Base-by-base conservation (phyloP, 2,329 filamentous ascomycete species). In the Xylogone sp. region DNA sequence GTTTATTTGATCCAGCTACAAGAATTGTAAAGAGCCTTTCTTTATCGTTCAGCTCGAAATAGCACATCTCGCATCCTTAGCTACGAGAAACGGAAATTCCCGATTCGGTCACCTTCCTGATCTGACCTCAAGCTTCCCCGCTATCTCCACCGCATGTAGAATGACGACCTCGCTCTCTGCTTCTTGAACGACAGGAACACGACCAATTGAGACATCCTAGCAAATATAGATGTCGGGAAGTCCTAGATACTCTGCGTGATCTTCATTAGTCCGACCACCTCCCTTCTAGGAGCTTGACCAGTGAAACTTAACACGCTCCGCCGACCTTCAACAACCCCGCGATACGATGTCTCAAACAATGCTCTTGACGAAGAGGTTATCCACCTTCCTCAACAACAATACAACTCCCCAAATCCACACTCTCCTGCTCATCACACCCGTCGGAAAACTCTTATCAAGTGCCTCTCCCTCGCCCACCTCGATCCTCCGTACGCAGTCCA, bases 281-380 rank as follows among this genome's bases (percentile, higher is more conserved):
- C 5, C 24, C 24, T 6, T 10, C 24, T 27, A 27, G 10, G 10
- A 27, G 6, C 24, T 27, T 6, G n/a, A n/a, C n/a, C n/a, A n/a
- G n/a, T n/a, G n/a, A n/a, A n/a, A n/a, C n/a, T n/a, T 31, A 13
- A 31, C 27, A 7, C 7, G 8, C 27, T 31, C 13, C 13, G 27
- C 27, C 27, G 8, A 31, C 8, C 27, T 31, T 13, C 13, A 13
- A 31, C 12, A 18, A 16, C 34, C 34, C 48, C 49, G 49, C 48
- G 45, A 50, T 20, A 18, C 27, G 49, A 60, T 58, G 55, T 54
- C 63, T 9, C 53, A 61, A 54, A 62, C 55, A 21, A 67, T 68
- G 64, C 75, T 90, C 69, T 75, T 90, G 54, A 84, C 79, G 31
- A 85, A 84, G 66, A 81, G 81, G 55, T 76, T 86, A 58, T 83